Percentiles rank a stretch among this genome's conserved stretches.
Conservation (phyloP, 2,329 filamentous ascomycete genomes). For the Cercospora zeina region DNA sequence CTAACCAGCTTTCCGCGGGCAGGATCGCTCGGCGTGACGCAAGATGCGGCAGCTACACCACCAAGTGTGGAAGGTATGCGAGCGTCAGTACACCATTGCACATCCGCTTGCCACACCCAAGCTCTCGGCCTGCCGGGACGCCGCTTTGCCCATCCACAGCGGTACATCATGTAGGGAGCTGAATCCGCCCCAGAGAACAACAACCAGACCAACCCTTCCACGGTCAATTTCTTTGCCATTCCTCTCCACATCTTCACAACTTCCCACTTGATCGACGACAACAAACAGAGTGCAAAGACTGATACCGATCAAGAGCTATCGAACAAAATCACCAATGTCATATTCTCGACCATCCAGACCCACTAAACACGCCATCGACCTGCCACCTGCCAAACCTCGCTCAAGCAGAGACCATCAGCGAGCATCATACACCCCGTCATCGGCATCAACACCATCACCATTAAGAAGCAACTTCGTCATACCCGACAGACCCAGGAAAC, state of each 20-base stretch:
- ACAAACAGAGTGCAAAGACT: background rate
- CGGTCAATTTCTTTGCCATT: background rate
- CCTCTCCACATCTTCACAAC: background rate
- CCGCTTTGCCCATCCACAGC: background rate
- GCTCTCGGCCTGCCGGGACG: conserved; percentile 1
- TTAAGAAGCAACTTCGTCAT: background rate
- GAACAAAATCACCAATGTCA: background rate
- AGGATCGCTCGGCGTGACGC: conserved; percentile 11
- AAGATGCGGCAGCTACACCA: background rate
- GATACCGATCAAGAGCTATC: background rate
- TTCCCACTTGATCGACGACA: background rate
- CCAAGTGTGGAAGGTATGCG: background rate
- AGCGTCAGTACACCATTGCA: conserved; percentile 4
- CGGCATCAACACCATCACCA: background rate
- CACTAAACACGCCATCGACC: background rate
- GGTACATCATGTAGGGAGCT: background rate
- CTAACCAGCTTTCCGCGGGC: conserved; percentile 5
- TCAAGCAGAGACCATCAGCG: conserved; percentile 5
- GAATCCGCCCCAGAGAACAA: background rate
- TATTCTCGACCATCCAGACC: conserved; percentile 5
- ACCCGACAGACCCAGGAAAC: background rate
- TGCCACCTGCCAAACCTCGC: background rate
- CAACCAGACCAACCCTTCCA: background rate
- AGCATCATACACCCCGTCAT: background rate
- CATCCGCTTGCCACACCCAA: conserved; percentile 6